phyloP scores from a whole-genome alignment of 179 eudicot species.

The Sideroxylon spinosum region DNA sequence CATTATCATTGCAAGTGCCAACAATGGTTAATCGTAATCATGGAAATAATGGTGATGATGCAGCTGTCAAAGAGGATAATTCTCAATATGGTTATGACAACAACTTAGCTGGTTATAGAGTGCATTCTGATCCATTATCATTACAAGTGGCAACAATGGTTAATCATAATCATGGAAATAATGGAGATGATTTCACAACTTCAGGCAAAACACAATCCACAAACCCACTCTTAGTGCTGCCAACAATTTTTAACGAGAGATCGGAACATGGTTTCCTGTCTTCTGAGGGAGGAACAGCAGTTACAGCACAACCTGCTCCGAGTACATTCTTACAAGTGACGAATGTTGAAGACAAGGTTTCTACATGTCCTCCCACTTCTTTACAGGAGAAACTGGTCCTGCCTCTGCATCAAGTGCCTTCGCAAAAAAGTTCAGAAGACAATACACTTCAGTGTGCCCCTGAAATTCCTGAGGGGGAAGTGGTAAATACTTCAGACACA shows the following conservation, averaged over 20 bases:
- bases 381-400: conserved; percentile 16
- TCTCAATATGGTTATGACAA: conserved; percentile 15
- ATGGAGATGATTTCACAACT: conserved; percentile 18
- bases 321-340: conserved; percentile 20
- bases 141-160: conserved; percentile 20
- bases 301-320: conserved; percentile 11
- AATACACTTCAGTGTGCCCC: conserved; percentile 25
- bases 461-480: conserved; percentile 23
- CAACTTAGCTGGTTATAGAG: conserved; percentile 17
- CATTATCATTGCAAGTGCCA: conserved; percentile 18
- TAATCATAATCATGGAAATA: conserved; percentile 13
- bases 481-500: conserved; percentile 21
- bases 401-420: conserved; percentile 7
- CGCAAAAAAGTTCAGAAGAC: conserved; percentile 21
- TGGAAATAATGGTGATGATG: conserved; percentile 20
- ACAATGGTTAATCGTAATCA: conserved; percentile 6
- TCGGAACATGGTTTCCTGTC: conserved; percentile 20
- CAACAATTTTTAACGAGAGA: conserved; percentile 18
- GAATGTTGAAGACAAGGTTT: conserved; percentile 19
- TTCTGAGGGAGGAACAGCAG: conserved; percentile 16
- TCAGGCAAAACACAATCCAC: conserved; percentile 17
- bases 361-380: conserved; percentile 20
- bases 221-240: conserved; percentile 9
- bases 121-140: conserved; percentile 24
- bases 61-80: conserved; percentile 19